These are phyloP conservation scores for Yamadazyma taylorii DNA, from an alignment of 1,139 yeast species.

Conservation along the genomic window DNA sequence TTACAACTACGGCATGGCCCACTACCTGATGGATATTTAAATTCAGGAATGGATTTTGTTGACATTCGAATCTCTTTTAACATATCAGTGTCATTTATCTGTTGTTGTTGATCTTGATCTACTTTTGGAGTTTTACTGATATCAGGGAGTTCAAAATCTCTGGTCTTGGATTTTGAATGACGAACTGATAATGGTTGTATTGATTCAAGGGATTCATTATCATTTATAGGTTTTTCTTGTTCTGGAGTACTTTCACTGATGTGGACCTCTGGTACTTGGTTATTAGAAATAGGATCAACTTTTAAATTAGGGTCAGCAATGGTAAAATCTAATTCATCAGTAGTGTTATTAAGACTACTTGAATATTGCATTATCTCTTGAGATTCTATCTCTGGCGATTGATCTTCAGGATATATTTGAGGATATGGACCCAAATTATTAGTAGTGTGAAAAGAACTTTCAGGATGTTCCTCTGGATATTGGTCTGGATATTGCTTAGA, in stretches of 20 bases:
- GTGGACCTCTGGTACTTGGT: constrained; percentile 3
- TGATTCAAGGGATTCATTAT: constrained; percentile 22
- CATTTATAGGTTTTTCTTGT: constrained; percentile 14
- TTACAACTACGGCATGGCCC: constrained; percentile 77
- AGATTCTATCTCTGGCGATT: neutral
- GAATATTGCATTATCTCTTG: constrained; percentile 2
- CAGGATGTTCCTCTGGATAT: neutral
- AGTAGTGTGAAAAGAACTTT: neutral
- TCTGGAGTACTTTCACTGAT: constrained; percentile 3
- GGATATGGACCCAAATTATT: neutral
- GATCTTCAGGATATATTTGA: constrained; percentile 1
- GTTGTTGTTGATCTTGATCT: neutral
- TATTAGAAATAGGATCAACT: neutral
- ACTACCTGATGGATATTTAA: constrained; percentile 54
- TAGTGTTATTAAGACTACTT: neutral
- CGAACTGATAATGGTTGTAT: constrained; percentile 28
- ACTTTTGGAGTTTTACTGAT: constrained; percentile 15
- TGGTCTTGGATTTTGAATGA: constrained; percentile 16
- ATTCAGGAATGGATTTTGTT: constrained; percentile 9
- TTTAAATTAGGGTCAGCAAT: neutral
- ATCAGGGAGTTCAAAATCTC: constrained; percentile 16
- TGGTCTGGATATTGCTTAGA: constrained; percentile 6
- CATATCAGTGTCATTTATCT: neutral
- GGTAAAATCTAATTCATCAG: constrained; percentile 1
- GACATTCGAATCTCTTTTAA: constrained; percentile 7